Percentiles rank a stretch among this genome's conserved stretches.
These are phyloP conservation scores for Trametes cinnabarina DNA, from an alignment of 768 basidiomycete genomes.

Conservation along the genomic window DNA sequence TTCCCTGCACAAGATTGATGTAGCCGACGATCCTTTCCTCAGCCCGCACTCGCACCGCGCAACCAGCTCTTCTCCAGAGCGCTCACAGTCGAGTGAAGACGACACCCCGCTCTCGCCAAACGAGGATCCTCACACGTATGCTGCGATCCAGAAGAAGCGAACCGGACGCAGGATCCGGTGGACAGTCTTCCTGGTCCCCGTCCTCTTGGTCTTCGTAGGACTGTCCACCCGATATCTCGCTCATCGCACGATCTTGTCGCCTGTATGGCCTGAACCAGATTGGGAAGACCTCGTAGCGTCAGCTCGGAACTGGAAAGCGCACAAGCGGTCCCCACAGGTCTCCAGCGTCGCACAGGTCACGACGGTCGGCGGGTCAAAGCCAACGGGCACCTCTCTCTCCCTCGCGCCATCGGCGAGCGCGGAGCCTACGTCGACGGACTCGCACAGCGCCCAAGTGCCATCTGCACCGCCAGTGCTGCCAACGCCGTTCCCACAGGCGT, in stretches of 20 bases:
- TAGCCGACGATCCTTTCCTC: conserved; percentile 5
- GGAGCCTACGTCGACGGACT: background rate
- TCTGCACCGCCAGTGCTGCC: conserved; percentile 52
- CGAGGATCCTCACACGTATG: conserved; percentile 7
- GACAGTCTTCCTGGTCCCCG: conserved; percentile 56
- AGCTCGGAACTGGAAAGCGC: conserved; percentile 38
- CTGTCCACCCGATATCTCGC: conserved; percentile 49
- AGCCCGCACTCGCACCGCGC: conserved; percentile 1
- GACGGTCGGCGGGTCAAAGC: background rate
- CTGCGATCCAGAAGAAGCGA: conserved; percentile 37
- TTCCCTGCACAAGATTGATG: conserved; percentile 2
- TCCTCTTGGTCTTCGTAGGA: conserved; percentile 54
- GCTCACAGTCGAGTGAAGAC: background rate
- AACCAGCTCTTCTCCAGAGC: conserved; percentile 5
- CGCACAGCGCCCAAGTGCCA: conserved; percentile 45
- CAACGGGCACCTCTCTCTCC: conserved; percentile 7
- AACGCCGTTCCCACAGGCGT: conserved; percentile 75
- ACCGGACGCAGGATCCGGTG: conserved; percentile 46
- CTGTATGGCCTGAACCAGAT: conserved; percentile 28
- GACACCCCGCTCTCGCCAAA: conserved; percentile 7
- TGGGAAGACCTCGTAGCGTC: conserved; percentile 22
- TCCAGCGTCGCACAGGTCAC: conserved; percentile 4
- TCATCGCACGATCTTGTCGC: conserved; percentile 47
- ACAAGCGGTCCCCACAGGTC: conserved; percentile 40
- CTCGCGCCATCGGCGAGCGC: conserved; percentile 12